Base-by-base conservation (phyloP, 2,329 filamentous ascomycete species). In the Sporothrix variecibatus region DNA sequence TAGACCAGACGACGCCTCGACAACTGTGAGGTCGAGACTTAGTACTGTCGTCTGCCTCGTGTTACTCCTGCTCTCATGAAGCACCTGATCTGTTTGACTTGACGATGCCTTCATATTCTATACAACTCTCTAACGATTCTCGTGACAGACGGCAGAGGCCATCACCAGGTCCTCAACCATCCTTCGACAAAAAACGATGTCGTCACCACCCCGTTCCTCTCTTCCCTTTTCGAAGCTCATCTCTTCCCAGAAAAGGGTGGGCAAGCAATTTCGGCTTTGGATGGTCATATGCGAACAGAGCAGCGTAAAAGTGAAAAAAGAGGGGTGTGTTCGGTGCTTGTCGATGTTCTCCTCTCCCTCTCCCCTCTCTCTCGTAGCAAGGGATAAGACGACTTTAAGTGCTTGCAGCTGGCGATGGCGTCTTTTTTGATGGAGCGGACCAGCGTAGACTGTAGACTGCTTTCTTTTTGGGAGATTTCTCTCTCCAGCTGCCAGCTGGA, bases 211-310 rank as follows among this genome's bases (percentile, higher is more conserved):
- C 4, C 12, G 7, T 60, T 12, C 1, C 20, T 34, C 17, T 65
- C 26, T 64, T 2, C 17, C 31, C 20, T 62, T 34, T 56, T 46
- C 12, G 43, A 46, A 46, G 34, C 26, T 40, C 31, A 4, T 65
- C 31, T 31, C 40, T 49, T 7, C n/a, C 4, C 64, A 68, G 43
- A 56, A 31, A 38, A 58, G 49, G 69, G 70, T 65, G 58, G 58
- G 43, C 56, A 65, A 49, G 70, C 70, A 72, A 64, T 72, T 65
- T 72, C 58, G 70, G 58, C 20, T 17, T 23, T 38, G 70, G 58
- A 64, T 23, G 26, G 58, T 72, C 70, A 72, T 72, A 43, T 28
- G 70, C 40, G 31, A 9, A 20, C 34, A 40, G 6, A n/a, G 6
- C 58, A n/a, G 60, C 6, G 26, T n/a, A 17, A 3, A 26, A 7